Base-by-base conservation (phyloP, 2,329 filamentous ascomycete species). In the Ramularia endophylla region DNA sequence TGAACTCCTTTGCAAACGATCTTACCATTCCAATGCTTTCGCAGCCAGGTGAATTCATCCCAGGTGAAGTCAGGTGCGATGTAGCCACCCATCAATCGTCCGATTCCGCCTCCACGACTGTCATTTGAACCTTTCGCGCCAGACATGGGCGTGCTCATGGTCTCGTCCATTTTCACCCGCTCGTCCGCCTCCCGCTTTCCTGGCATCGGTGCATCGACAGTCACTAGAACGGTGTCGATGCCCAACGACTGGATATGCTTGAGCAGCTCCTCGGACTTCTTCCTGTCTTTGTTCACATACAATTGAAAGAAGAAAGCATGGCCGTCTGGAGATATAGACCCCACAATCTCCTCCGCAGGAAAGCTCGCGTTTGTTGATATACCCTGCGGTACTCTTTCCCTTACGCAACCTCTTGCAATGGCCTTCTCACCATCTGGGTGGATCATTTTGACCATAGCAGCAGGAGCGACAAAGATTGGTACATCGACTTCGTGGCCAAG, bases 261-360 rank as follows among this genome's bases (percentile, higher is more conserved):
- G 2, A 82, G 57, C 1, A 80, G 59, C 1, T 62, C 61, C 46
- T 72, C 71, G 12, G 74, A 74, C 43, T 75, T 73, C 7, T 56
- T 41, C 0, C 75, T 66, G 46, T 78, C 66, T 51, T 73, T 74
- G 58, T 80, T 72, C 37, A 81, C 74, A 51, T 82, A 83, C 5
- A 83, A 65, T 56, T 81, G 78, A 54, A 80, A 79, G 65, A 79
- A 77, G 40, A 72, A 61, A 5, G 60, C 59, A 38, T 59, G 59
- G 27, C 42, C 35, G 8, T 36, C 37, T 55, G 50, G 3, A 0
- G 47, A 44, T 8, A 56, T 51, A 8, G 48, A 46, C 5, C 46
- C 29, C 11, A 60, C 48, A 36, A 63, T 60, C 39, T 62, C 58
- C 16, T 52, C 53, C 20, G 62, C 46, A 11, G 59, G 57, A 37